Base-by-base conservation (phyloP, 495 filamentous ascomycete genomes). In the Letharia lupina region DNA sequence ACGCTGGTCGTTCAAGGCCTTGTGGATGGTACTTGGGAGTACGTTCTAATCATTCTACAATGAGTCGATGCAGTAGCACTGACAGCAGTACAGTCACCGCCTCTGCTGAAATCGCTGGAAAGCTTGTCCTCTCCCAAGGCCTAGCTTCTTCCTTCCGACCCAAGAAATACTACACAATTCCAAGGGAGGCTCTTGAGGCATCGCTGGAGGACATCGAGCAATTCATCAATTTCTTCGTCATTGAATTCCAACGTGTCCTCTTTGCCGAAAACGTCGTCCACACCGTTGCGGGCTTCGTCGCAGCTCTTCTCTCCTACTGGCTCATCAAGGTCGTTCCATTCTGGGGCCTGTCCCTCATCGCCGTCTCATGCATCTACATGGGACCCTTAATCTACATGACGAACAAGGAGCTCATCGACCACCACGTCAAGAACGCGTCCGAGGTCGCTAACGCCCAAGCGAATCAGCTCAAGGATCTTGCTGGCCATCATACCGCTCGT, bases 221-320 rank as follows among this genome's bases (percentile, higher is more conserved):
- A 77, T 81, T 99, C 60, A 78, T 93, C 77, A 96, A 99, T 83
- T 99, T 99, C 79, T 91, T 97, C 78, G 82, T 96, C 69, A 91
- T 99, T 69, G 94, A 99, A 79, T 87, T 90, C 75, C 94, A 99
- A 83, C 87, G 95, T 66, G 84, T 99, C 71, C 70, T 98, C 63
- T 99, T 96, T 70, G 94, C 87, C 61, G 94, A 99, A 86, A 98
- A 98, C 73, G 80, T 96, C 60, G 80, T 84, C 64, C 87, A 85
- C 69, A 96, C 94, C 3, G 75, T 85, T 77, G 86, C 85, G 67
- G 88, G 87, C 71, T 93, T 91, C 76, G 65, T 86, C 64, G 84
- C 85, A 58, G 86, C 94, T 61, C 89, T 98, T 75, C 72, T 91
- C 69, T 92, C 91, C 67, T 97, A 97, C 80, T 93, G 87, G 81